A percentile compares a stretch with the other conserved stretches of the same genome.
These are phyloP conservation scores for Pichia rugopelliculosa DNA, from an alignment of 805 yeast species.

Conservation along the genomic window DNA sequence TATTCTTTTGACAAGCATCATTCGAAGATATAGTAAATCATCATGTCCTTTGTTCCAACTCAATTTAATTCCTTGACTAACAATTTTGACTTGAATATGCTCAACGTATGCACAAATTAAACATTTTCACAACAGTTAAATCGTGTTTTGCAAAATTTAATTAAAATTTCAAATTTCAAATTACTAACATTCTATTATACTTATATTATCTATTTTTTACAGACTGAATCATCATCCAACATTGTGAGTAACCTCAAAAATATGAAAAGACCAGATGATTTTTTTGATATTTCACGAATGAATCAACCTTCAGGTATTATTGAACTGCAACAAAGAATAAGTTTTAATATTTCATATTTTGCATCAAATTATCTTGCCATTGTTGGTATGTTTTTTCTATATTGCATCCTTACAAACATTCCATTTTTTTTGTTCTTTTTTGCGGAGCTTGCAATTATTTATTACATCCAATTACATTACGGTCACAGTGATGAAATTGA, in stretches of 20 bases:
- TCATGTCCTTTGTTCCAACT: constrained; percentile 11
- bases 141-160: too few relatives aligned
- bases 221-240: constrained; percentile 32
- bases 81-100: constrained; percentile 5
- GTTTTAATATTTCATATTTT: constrained; percentile 79
- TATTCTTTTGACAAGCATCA: neutral
- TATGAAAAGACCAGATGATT: constrained; percentile 80
- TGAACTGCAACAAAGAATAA: constrained; percentile 77
- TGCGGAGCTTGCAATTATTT: constrained; percentile 34
- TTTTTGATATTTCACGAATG: constrained; percentile 78
- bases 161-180: too few relatives aligned
- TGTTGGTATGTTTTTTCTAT: constrained; percentile 57
- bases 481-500: constrained; percentile 22
- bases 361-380: constrained; percentile 76
- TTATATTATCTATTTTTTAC: neutral
- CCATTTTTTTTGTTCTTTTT: constrained; percentile 70
- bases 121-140: too few relatives aligned
- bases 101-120: constrained; percentile 2
- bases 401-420: constrained; percentile 77
- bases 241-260: constrained; percentile 58
- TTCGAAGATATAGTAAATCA: neutral
- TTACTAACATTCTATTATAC: neutral
- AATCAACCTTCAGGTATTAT: constrained; percentile 78
- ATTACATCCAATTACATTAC: constrained; percentile 32
- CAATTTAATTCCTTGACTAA: constrained; percentile 8